Evolutionary conservation across 306 rosid genomes (phyloP).

Genomic region (Castanea crenata): DNA sequence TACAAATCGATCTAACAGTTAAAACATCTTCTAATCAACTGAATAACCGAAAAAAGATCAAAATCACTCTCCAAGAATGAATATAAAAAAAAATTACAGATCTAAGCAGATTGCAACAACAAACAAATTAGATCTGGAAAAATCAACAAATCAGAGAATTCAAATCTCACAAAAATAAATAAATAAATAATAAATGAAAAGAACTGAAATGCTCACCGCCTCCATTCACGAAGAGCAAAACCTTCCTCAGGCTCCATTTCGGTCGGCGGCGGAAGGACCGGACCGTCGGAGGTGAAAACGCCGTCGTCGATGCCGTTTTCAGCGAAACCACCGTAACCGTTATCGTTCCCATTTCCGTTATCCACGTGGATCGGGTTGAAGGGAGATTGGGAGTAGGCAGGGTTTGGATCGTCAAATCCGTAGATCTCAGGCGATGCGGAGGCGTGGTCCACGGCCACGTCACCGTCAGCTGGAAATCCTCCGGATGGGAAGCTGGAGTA

Average conservation of each 20-base stretch:
- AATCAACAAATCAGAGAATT: slow-evolving; percentile 17
- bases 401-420: slow-evolving; percentile 73
- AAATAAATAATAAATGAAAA: neutral
- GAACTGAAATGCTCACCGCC: slow-evolving; percentile 69
- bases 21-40: neutral
- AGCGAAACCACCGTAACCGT: slow-evolving; percentile 39
- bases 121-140: slow-evolving; percentile 22
- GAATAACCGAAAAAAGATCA: slow-evolving; percentile 3
- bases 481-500: slow-evolving; percentile 61
- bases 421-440: slow-evolving; percentile 64
- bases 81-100: slow-evolving; percentile 28
- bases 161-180: neutral
- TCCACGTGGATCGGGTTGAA: slow-evolving; percentile 56
- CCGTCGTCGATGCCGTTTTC: slow-evolving; percentile 44
- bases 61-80: slow-evolving; percentile 8
- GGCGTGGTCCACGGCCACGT: slow-evolving; percentile 55
- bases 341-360: slow-evolving; percentile 68
- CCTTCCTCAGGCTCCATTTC: slow-evolving; percentile 95
- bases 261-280: slow-evolving; percentile 77
- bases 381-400: slow-evolving; percentile 69
- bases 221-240: slow-evolving; percentile 90
- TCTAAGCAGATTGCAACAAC: slow-evolving; percentile 35
- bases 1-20: neutral
- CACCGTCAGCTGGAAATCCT: slow-evolving; percentile 43
- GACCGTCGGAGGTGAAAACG: slow-evolving; percentile 76